phyloP scores from a whole-genome alignment of 2,329 filamentous ascomycete species.

The Fusarium penzigii region DNA sequence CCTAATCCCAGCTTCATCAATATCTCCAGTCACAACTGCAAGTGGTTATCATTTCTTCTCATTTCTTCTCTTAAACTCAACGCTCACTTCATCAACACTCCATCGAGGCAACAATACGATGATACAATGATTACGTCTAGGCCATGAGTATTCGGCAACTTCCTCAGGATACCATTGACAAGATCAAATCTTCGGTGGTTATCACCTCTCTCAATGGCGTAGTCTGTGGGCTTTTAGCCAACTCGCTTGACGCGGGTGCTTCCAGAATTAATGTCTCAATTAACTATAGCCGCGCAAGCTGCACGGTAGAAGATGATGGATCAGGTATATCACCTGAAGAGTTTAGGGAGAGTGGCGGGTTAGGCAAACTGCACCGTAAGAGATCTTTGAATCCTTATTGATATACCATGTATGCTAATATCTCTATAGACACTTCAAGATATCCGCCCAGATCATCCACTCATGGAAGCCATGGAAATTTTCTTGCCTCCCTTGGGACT shows the following conservation, averaged over 20 bases:
- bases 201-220: slow-evolving; percentile 75
- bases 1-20: too few species aligned
- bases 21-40: too few species aligned
- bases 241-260: slow-evolving; percentile 80
- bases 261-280: slow-evolving; percentile 68
- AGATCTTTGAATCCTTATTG: slow-evolving; percentile 12
- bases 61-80: too few species aligned
- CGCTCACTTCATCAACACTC: too few species aligned
- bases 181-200: slow-evolving; percentile 81
- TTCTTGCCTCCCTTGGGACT: slow-evolving; percentile 74
- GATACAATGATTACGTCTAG: slow-evolving; percentile 19
- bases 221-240: slow-evolving; percentile 72
- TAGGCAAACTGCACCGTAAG: slow-evolving; percentile 74
- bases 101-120: not conserved
- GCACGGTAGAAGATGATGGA: slow-evolving; percentile 83
- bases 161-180: slow-evolving; percentile 69
- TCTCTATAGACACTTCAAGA: slow-evolving; percentile 74
- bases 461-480: slow-evolving; percentile 72
- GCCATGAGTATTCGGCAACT: slow-evolving; percentile 68
- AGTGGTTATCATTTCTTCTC: too few species aligned
- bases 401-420: not conserved
- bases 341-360: slow-evolving; percentile 68
- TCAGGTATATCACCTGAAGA: slow-evolving; percentile 72
- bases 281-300: slow-evolving; percentile 75
- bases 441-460: slow-evolving; percentile 45